Evolutionary conservation across 148 eudicot genomes (phyloP).

Genomic region (Mesembryanthemum crystallinum): DNA sequence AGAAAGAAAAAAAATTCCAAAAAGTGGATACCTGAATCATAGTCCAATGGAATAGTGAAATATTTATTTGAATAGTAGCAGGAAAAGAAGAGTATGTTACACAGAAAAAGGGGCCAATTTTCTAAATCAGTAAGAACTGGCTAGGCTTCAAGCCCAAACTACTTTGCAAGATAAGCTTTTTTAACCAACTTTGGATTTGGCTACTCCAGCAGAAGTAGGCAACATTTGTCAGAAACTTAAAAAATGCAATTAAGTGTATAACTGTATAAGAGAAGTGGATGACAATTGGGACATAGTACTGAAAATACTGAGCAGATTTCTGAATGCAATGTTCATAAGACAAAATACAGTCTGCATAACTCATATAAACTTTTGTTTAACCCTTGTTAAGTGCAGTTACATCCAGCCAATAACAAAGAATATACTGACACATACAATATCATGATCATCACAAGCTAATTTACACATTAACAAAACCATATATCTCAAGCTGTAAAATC

Average conservation of each 20-base stretch:
- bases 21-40: not conserved
- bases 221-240: not conserved
- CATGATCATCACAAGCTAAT: not conserved
- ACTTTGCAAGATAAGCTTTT: too few relatives aligned
- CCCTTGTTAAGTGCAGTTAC: not conserved
- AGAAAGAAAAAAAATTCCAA: not conserved
- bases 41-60: not conserved
- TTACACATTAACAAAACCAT: not conserved
- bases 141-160: too few relatives aligned
- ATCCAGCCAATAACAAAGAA: too few relatives aligned
- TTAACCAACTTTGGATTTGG: not conserved
- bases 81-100: not conserved
- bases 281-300: too few relatives aligned
- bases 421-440: not conserved
- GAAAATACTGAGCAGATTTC: too few relatives aligned
- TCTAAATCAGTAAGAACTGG: not conserved
- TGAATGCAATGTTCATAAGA: too few relatives aligned
- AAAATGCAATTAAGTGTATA: too few relatives aligned
- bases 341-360: not conserved
- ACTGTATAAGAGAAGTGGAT: too few relatives aligned
- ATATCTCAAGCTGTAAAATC: conserved; percentile 1
- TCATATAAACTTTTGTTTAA: not conserved
- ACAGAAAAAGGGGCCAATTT: not conserved
- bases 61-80: not conserved
- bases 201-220: not conserved